These are phyloP conservation scores for Leucocoprinus birnbaumii DNA, from an alignment of 768 basidiomycete genomes.

Conservation along the genomic window DNA sequence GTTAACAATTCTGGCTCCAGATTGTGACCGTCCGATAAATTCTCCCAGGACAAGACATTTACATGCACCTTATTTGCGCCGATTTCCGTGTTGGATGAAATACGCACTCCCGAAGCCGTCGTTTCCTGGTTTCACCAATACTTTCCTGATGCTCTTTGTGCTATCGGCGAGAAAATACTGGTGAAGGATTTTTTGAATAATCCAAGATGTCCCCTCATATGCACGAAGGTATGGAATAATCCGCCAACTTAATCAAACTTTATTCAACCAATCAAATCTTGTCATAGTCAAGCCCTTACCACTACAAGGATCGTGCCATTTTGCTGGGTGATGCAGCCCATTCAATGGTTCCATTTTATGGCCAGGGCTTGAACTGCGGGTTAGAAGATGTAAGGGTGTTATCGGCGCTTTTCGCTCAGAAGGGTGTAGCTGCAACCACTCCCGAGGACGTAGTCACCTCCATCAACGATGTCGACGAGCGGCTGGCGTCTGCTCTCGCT, in stretches of 20 bases:
- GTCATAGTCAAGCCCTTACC: slow-evolving; percentile 78
- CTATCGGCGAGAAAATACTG: slow-evolving; percentile 80
- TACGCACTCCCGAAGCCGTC: slow-evolving; percentile 55
- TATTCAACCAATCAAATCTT: slow-evolving; percentile 23
- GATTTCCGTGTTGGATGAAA: slow-evolving; percentile 66
- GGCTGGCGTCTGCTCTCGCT: slow-evolving; percentile 62
- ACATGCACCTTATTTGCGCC: slow-evolving; percentile 96
- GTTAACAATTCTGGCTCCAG: not conserved
- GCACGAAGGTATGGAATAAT: slow-evolving; percentile 70
- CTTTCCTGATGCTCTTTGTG: slow-evolving; percentile 85
- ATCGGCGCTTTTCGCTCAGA: slow-evolving; percentile 66
- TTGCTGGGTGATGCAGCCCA: slow-evolving; percentile 95
- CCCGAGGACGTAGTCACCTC: slow-evolving; percentile 27
- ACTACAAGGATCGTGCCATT: slow-evolving; percentile 84
- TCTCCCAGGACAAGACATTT: slow-evolving; percentile 86
- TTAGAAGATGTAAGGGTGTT: slow-evolving; percentile 96
- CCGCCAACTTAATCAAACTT: slow-evolving; percentile 16
- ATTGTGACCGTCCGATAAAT: slow-evolving; percentile 19
- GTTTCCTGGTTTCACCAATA: slow-evolving; percentile 76
- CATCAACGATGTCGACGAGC: slow-evolving; percentile 44
- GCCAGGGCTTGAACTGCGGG: slow-evolving; percentile 97
- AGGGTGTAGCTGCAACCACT: slow-evolving; percentile 54
- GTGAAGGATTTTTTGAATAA: slow-evolving; percentile 78
- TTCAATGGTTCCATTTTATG: slow-evolving; percentile 98
- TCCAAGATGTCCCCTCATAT: slow-evolving; percentile 87